A percentile compares a stretch with the other conserved stretches of the same genome.
These are phyloP conservation scores for Cyberlindnera subsufficiens DNA, from an alignment of 805 yeast genomes.

Conservation along the genomic window DNA sequence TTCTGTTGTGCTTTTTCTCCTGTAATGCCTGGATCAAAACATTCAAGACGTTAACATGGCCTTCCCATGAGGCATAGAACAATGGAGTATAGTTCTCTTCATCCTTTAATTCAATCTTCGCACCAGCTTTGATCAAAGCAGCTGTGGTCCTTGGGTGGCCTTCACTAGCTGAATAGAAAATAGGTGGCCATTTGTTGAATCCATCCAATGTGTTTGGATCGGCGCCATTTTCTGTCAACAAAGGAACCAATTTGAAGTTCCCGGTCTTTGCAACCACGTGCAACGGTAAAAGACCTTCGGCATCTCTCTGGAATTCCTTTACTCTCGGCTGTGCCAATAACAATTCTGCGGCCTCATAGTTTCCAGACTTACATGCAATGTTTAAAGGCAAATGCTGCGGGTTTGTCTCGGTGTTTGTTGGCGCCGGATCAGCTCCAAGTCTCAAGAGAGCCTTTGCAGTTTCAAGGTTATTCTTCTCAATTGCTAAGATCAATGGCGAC, in stretches of 20 bases:
- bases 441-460: conserved; percentile 45
- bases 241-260: conserved; percentile 57
- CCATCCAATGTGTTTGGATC: conserved; percentile 77
- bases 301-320: conserved; percentile 49
- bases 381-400: conserved; percentile 74
- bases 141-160: conserved; percentile 71
- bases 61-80: conserved; percentile 92
- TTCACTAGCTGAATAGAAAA: conserved; percentile 83
- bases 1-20: conserved; percentile 8
- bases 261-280: conserved; percentile 89
- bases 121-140: conserved; percentile 68
- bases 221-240: conserved; percentile 67
- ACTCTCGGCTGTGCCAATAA: conserved; percentile 25
- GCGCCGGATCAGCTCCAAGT: conserved; percentile 42
- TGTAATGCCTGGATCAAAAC: conserved; percentile 42
- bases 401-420: conserved; percentile 40
- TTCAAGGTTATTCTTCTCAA: conserved; percentile 57
- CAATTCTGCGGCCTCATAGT: conserved; percentile 60
- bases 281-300: conserved; percentile 83
- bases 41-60: conserved; percentile 77
- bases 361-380: conserved; percentile 84
- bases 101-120: conserved; percentile 62
- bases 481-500: conserved; percentile 79
- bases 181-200: conserved; percentile 89
- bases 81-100: conserved; percentile 76